Percentiles rank a stretch among this genome's conserved stretches.
These are phyloP conservation scores for Antrodiella citrinella DNA, from an alignment of 768 basidiomycete species.

Conservation along the genomic window DNA sequence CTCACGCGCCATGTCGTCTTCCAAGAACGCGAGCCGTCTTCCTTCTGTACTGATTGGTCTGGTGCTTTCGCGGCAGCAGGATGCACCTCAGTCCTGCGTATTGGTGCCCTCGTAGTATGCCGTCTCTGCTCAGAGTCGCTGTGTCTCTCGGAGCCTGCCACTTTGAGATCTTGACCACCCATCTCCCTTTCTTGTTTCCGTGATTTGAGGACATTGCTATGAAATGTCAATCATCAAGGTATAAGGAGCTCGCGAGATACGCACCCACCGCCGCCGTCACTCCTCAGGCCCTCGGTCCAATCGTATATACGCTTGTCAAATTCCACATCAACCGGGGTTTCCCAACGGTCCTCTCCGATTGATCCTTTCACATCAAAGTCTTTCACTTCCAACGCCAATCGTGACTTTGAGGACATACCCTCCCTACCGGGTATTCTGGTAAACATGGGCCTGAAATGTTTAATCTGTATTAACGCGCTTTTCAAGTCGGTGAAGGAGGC, in stretches of 20 bases:
- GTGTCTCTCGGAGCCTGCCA: too few relatives aligned
- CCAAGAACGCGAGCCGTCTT: too few relatives aligned
- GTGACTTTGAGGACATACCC: conserved; percentile 31
- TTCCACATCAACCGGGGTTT: conserved; percentile 38
- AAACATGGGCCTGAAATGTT: conserved; percentile 42
- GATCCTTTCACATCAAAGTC: conserved; percentile 35
- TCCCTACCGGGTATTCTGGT: conserved; percentile 38
- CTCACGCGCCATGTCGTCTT: too few relatives aligned
- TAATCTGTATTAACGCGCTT: conserved; percentile 40
- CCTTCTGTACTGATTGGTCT: too few relatives aligned
- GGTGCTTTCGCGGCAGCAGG: too few relatives aligned
- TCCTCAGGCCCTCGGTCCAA: conserved; percentile 51
- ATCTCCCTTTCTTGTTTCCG: conserved; percentile 31
- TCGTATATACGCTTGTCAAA: conserved; percentile 26
- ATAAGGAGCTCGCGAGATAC: too few relatives aligned
- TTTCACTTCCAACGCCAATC: conserved; percentile 49
- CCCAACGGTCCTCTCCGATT: conserved; percentile 39
- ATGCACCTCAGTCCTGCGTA: too few relatives aligned
- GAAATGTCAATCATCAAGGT: too few relatives aligned
- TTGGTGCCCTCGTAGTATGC: too few relatives aligned
- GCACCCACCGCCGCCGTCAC: conserved; percentile 56
- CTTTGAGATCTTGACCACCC: too few relatives aligned
- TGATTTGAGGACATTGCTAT: conserved; percentile 40
- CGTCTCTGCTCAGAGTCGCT: too few relatives aligned
- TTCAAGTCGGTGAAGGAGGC: conserved; percentile 28